Conservation (phyloP, 2,329 filamentous ascomycete species). For the Diplodia sapinea region DNA sequence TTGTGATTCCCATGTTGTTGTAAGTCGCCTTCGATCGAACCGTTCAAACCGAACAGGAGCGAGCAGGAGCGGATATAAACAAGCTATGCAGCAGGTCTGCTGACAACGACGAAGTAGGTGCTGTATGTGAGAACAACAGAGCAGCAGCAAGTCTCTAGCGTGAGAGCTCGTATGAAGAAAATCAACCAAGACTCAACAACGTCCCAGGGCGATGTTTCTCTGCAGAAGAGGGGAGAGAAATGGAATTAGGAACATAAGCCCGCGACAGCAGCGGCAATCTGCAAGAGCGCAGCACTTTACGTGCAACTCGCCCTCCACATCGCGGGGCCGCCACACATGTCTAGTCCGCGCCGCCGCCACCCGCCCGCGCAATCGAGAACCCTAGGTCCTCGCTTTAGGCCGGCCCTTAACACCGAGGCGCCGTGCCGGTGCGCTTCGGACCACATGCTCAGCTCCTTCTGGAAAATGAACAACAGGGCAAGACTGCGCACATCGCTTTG, state of each 20-base stretch:
- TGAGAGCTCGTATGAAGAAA: not conserved
- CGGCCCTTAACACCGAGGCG: conserved; percentile 1
- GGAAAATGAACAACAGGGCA: not conserved
- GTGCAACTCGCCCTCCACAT: conserved; percentile 8
- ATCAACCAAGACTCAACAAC: not conserved
- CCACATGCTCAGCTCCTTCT: not conserved
- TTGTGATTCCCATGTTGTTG: not conserved
- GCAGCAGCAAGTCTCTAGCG: not conserved
- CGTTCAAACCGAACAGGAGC: not conserved
- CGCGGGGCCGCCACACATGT: conserved; percentile 6
- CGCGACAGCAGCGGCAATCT: not conserved
- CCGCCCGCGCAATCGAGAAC: not conserved
- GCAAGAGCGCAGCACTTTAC: not conserved
- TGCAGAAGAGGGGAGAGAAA: not conserved
- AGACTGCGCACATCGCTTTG: too few relatives aligned
- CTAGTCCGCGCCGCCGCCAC: not conserved
- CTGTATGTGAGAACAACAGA: not conserved
- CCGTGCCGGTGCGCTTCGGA: not conserved
- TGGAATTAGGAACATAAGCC: not conserved
- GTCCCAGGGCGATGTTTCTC: not conserved
- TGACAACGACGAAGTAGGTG: not conserved
- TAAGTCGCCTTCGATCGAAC: too few relatives aligned
- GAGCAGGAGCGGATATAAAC: not conserved
- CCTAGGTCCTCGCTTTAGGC: not conserved
- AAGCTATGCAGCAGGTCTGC: not conserved